Evolutionary conservation across 495 filamentous ascomycete species (phyloP).

Genomic region (Podospora pseudoanserina): DNA sequence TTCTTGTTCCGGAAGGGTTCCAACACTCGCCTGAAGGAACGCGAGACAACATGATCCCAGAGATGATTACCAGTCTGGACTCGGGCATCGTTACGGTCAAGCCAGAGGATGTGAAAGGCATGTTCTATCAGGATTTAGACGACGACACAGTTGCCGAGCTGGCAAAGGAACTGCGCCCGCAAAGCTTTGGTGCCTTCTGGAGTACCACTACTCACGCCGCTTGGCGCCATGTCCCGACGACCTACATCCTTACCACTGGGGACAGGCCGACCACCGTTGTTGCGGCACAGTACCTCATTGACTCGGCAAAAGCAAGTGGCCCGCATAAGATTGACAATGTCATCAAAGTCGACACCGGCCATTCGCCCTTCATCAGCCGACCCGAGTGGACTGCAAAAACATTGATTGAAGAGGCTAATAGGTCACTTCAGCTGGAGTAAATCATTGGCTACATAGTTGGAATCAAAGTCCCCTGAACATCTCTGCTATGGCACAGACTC

Average conservation of each 20-base stretch:
- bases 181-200: background rate
- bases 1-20: background rate
- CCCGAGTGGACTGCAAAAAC: background rate
- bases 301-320: background rate
- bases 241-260: background rate
- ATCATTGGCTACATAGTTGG: background rate
- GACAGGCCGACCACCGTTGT: background rate
- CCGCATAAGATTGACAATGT: background rate
- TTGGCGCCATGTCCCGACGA: background rate
- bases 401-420: background rate
- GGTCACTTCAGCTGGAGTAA: background rate
- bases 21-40: background rate
- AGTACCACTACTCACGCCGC: background rate
- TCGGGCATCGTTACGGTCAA: background rate
- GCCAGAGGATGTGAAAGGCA: background rate
- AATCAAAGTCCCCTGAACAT: background rate
- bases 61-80: background rate
- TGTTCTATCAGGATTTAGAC: background rate
- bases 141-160: background rate
- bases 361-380: background rate
- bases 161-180: background rate
- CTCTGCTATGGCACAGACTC: background rate
- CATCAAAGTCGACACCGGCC: background rate
- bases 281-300: background rate
- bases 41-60: background rate